These are phyloP conservation scores for Begonia peltatifolia DNA, from an alignment of 306 rosid genomes.

Conservation along the genomic window DNA sequence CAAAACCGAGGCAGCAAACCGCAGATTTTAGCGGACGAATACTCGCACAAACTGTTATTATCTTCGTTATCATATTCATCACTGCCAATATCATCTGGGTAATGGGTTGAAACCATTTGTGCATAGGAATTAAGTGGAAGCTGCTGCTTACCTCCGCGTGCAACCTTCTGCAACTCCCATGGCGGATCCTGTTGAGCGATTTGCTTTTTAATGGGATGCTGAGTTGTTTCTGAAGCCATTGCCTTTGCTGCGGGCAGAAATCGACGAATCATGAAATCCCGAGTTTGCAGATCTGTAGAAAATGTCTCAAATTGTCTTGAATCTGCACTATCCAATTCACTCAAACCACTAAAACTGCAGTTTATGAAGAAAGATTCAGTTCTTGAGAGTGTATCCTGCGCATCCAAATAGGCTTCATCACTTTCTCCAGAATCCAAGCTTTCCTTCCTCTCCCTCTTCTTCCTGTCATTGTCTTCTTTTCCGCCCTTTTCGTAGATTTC, in stretches of 20 bases:
- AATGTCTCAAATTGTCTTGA: conserved; percentile 25
- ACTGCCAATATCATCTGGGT: conserved; percentile 16
- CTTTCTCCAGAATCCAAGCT: conserved; percentile 35
- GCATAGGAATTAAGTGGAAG: conserved; percentile 22
- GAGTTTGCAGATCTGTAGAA: conserved; percentile 36
- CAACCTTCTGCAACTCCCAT: conserved; percentile 27
- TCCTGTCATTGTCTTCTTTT: conserved; percentile 15
- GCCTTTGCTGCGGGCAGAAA: conserved; percentile 90
- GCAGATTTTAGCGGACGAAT: conserved; percentile 21
- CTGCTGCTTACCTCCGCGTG: conserved; percentile 10
- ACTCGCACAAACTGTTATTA: conserved; percentile 15
- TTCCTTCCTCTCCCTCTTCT: conserved; percentile 17
- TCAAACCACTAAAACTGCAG: conserved; percentile 57
- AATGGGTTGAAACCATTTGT: conserved; percentile 17
- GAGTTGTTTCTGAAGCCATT: conserved; percentile 51
- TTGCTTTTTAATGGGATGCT: conserved; percentile 32
- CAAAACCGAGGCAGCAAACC: conserved; percentile 46
- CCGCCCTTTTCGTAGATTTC: conserved; percentile 11
- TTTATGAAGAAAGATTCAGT: conserved; percentile 56
- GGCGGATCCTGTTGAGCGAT: conserved; percentile 29
- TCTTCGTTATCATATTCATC: conserved; percentile 36
- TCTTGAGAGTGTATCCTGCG: conserved; percentile 62
- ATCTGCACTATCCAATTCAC: conserved; percentile 52
- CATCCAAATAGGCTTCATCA: conserved; percentile 50
- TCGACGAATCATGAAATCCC: conserved; percentile 73